phyloP scores from a whole-genome alignment of 345 rosid species.

The Alliaria petiolata region DNA sequence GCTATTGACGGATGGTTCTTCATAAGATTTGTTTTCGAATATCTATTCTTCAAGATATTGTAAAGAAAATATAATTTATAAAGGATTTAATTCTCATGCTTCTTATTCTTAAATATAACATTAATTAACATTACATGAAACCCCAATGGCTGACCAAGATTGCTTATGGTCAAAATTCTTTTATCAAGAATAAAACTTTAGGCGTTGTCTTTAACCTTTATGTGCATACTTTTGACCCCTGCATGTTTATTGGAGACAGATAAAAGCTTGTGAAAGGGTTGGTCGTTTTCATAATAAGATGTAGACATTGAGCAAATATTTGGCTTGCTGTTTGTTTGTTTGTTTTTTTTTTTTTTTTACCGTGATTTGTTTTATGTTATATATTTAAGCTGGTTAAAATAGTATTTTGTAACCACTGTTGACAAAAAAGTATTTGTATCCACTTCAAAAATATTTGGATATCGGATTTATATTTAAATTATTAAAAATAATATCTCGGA shows the following conservation, averaged over 20 bases:
- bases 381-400: not conserved
- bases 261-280: not conserved
- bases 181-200: conserved; percentile 18
- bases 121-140: not conserved
- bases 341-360: not conserved
- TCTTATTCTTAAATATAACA: not conserved
- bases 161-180: conserved; percentile 12
- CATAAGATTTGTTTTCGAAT: not conserved
- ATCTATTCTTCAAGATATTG: not conserved
- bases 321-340: no score
- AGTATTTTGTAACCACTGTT: no score
- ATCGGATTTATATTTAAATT: no score
- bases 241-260: not conserved
- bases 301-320: not conserved
- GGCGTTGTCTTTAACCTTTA: not conserved
- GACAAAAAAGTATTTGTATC: no score
- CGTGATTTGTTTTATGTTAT: not conserved
- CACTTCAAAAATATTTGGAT: not conserved
- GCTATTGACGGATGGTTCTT: not conserved
- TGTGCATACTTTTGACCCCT: not conserved
- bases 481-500: no score
- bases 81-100: not conserved
- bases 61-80: not conserved
- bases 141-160: not conserved
- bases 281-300: not conserved